These are phyloP conservation scores for Pestalotiopsis sp. DNA, from an alignment of 2,329 filamentous ascomycete species.

Conservation along the genomic window DNA sequence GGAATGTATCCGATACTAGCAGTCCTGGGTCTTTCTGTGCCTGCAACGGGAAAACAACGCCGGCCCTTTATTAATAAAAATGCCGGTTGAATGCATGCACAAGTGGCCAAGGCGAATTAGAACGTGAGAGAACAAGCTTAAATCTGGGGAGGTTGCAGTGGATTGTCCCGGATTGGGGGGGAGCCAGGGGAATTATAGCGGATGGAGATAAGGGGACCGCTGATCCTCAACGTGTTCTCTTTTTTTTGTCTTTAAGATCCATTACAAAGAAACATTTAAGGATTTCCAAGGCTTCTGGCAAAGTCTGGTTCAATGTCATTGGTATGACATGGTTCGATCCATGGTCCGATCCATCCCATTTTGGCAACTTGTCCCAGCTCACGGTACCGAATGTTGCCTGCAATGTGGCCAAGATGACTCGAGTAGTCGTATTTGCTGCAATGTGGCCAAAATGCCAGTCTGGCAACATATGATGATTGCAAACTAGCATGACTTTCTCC, in stretches of 20 bases:
- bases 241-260: constrained; percentile 6
- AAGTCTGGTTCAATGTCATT: constrained; percentile 6
- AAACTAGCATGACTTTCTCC: neutral
- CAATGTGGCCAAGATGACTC: neutral
- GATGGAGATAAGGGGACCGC: neutral
- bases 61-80: neutral
- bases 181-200: neutral
- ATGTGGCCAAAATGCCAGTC: constrained; percentile 6
- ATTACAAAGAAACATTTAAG: constrained; percentile 6
- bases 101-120: neutral
- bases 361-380: neutral
- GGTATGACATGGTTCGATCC: constrained; percentile 19
- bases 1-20: neutral
- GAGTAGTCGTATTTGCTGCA: constrained; percentile 1
- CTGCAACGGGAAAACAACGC: neutral
- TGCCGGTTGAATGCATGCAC: constrained; percentile 9
- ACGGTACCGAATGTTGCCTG: neutral
- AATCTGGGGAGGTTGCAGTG: constrained; percentile 8
- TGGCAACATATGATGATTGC: constrained; percentile 1
- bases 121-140: constrained; percentile 5
- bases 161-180: neutral
- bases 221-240: constrained; percentile 18
- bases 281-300: neutral
- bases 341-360: constrained; percentile 15
- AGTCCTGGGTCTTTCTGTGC: neutral